phyloP scores from a whole-genome alignment of 176 grass and related monocot genomes.

The Elymus sibiricus region DNA sequence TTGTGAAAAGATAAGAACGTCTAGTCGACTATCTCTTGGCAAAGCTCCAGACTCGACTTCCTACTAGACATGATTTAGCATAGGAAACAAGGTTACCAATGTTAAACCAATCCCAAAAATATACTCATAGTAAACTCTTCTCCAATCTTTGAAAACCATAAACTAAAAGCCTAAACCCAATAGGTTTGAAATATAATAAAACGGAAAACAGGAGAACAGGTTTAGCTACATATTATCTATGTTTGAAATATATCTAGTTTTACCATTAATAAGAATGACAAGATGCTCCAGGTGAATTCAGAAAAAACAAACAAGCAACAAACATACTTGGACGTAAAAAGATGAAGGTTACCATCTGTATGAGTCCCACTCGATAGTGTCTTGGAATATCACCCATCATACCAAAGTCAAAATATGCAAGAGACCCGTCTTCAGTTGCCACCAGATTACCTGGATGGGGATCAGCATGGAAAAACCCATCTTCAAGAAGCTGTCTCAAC shows the following conservation, averaged over 20 bases:
- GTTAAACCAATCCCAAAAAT: not conserved
- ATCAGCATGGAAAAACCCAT: constrained; percentile 97
- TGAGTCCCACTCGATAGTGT: constrained; percentile 93
- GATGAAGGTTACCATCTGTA: constrained; percentile 75
- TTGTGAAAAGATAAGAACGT: not conserved
- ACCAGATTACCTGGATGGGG: constrained; percentile 99
- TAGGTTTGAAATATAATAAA: not conserved
- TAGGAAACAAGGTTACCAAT: not conserved
- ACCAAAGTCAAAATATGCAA: constrained; percentile 98
- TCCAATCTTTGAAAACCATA: not conserved
- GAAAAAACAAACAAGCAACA: not conserved
- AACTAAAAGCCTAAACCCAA: not conserved
- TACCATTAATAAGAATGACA: not conserved
- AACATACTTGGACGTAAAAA: not conserved
- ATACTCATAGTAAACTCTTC: not conserved
- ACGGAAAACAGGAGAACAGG: not conserved
- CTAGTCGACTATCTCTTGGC: not conserved
- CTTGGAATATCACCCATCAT: constrained; percentile 99
- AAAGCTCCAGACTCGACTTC: not conserved
- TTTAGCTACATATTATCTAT: not conserved
- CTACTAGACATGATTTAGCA: not conserved
- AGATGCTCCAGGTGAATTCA: not conserved
- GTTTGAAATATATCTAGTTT: not conserved
- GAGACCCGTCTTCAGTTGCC: constrained; percentile 69
- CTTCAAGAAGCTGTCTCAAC: constrained; percentile 88